phyloP scores from a whole-genome alignment of 257 asterid species.

The Nicotiana obtusifolia region DNA sequence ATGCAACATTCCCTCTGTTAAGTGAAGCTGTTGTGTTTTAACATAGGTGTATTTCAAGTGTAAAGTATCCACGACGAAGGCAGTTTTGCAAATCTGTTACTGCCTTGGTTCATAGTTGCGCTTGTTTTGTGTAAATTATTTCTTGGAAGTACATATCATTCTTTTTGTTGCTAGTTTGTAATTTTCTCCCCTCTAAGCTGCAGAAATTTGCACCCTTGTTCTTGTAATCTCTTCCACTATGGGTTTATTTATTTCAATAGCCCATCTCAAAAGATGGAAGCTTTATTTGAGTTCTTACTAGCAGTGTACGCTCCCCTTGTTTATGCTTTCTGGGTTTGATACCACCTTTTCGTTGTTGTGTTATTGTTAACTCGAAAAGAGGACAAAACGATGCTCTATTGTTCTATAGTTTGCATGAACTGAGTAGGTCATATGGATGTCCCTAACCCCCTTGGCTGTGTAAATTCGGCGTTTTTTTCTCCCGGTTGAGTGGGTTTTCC shows the following conservation, averaged over 20 bases:
- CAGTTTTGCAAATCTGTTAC: slow-evolving; percentile 24
- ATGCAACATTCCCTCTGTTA: slow-evolving; percentile 15
- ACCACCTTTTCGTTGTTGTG: background rate
- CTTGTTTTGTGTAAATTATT: slow-evolving; percentile 46
- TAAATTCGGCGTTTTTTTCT: too few species aligned
- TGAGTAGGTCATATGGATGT: background rate
- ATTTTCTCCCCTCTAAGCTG: slow-evolving; percentile 21
- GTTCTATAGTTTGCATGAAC: background rate
- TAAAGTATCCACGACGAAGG: slow-evolving; percentile 32
- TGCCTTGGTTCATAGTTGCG: slow-evolving; percentile 21
- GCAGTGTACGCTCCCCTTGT: background rate
- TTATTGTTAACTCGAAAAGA: background rate
- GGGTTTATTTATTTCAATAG: slow-evolving; percentile 14
- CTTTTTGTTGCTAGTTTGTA: slow-evolving; percentile 22
- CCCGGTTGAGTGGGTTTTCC: too few species aligned
- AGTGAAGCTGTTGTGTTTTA: slow-evolving; percentile 29
- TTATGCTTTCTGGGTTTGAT: background rate
- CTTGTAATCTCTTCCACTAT: slow-evolving; percentile 27
- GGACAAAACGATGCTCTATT: background rate
- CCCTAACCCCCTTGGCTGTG: background rate
- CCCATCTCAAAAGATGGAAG: background rate
- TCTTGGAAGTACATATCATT: slow-evolving; percentile 42
- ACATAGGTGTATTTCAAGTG: slow-evolving; percentile 35
- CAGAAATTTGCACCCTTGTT: slow-evolving; percentile 30
- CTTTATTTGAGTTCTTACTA: background rate